Conservation (phyloP, 2,329 filamentous ascomycete genomes). For the Fusarium lyarnte region DNA sequence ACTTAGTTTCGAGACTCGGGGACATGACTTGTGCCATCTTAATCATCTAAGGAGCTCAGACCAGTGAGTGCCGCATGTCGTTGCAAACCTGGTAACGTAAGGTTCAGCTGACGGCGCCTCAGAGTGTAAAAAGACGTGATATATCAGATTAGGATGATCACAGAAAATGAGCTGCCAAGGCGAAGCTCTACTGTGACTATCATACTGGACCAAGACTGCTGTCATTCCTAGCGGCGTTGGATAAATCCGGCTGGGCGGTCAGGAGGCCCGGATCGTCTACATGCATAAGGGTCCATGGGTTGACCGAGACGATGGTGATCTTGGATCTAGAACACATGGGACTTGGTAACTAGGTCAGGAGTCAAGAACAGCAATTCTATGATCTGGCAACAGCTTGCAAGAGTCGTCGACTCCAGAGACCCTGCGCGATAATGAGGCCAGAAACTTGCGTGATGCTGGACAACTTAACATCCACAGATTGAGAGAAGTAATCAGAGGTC, state of each 20-base stretch:
- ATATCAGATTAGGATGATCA: not conserved
- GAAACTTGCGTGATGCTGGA: not conserved
- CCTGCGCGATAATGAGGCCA: not conserved
- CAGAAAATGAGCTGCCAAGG: not conserved
- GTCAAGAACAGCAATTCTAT: not conserved
- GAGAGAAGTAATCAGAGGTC: not conserved
- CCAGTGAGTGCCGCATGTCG: not conserved
- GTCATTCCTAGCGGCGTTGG: slow-evolving; percentile 8
- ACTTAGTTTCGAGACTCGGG: not conserved
- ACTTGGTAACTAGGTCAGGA: not conserved
- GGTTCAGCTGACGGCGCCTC: not conserved
- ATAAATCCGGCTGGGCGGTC: slow-evolving; percentile 38
- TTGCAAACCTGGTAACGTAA: not conserved
- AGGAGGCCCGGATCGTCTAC: slow-evolving; percentile 28
- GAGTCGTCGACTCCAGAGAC: not conserved
- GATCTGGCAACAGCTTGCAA: not conserved
- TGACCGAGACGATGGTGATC: not conserved
- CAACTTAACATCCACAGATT: not conserved
- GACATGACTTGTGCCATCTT: not conserved
- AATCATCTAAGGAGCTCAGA: not conserved
- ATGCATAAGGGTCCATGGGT: slow-evolving; percentile 22
- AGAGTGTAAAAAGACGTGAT: not conserved
- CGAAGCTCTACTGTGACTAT: not conserved
- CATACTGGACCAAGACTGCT: not conserved
- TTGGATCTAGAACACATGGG: not conserved